phyloP scores from a whole-genome alignment of 1,284 basidiomycete species.

The Heterobasidion irregulare region DNA sequence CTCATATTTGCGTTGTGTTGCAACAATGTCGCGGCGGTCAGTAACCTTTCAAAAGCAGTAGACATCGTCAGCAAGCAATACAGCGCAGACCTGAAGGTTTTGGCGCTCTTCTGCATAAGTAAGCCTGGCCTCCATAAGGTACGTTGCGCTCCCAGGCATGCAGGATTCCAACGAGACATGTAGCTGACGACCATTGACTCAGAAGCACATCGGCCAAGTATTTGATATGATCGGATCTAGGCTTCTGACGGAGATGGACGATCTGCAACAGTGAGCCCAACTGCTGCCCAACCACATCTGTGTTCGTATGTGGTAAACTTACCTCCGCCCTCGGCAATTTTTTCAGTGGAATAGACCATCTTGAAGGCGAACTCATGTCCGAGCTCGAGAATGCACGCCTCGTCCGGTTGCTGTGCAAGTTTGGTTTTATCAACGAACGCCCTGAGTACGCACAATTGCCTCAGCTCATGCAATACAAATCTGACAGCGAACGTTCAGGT shows the following conservation, averaged over 20 bases:
- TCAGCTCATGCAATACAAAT: background rate
- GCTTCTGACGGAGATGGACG: slow-evolving; percentile 78
- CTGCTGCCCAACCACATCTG: slow-evolving; percentile 13
- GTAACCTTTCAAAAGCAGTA: slow-evolving; percentile 68
- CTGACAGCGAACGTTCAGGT: slow-evolving; percentile 38
- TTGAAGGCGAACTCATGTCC: slow-evolving; percentile 80
- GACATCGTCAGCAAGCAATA: slow-evolving; percentile 75
- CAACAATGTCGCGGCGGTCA: slow-evolving; percentile 49
- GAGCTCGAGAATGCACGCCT: slow-evolving; percentile 97
- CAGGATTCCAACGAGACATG: background rate
- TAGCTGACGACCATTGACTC: slow-evolving; percentile 3
- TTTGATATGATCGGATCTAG: slow-evolving; percentile 74
- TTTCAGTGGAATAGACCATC: slow-evolving; percentile 65
- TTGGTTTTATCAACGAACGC: slow-evolving; percentile 97
- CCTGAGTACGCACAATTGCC: slow-evolving; percentile 66
- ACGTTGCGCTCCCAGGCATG: background rate
- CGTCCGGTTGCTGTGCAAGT: slow-evolving; percentile 88
- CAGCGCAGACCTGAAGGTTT: slow-evolving; percentile 74
- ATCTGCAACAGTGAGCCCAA: slow-evolving; percentile 58
- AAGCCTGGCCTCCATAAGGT: slow-evolving; percentile 65
- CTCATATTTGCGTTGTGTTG: slow-evolving; percentile 81
- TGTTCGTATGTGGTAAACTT: background rate
- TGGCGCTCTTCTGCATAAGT: slow-evolving; percentile 73
- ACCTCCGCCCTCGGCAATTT: background rate
- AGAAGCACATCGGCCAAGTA: slow-evolving; percentile 71